A percentile compares a stretch with the other conserved stretches of the same genome.
phyloP scores from a whole-genome alignment of 371 early-diverging fungal genomes.

The Gilbertella persicaria region DNA sequence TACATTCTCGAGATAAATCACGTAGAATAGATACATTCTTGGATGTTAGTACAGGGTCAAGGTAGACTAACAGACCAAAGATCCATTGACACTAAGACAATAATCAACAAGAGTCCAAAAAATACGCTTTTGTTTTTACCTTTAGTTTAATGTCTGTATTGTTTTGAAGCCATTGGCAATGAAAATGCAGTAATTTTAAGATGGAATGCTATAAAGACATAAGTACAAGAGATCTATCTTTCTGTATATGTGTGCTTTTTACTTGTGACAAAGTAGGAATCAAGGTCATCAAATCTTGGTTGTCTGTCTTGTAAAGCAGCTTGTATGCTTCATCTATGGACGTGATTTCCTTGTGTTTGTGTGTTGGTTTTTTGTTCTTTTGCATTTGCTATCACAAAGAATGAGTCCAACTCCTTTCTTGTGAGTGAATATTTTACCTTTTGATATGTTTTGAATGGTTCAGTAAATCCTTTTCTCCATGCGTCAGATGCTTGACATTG shows the following conservation, averaged over 20 bases:
- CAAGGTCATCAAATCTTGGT: neutral
- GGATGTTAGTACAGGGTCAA: slow-evolving; percentile 46
- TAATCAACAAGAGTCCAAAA: neutral
- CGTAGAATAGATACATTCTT: slow-evolving; percentile 35
- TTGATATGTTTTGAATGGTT: slow-evolving; percentile 31
- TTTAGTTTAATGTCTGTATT: slow-evolving; percentile 14
- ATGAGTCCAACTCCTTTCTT: neutral
- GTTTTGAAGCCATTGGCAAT: slow-evolving; percentile 34
- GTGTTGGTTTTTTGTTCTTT: neutral
- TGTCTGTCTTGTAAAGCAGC: neutral
- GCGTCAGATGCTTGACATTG: slow-evolving; percentile 16
- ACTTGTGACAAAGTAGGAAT: slow-evolving; percentile 28
- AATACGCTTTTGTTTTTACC: slow-evolving; percentile 1
- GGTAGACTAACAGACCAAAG: slow-evolving; percentile 32
- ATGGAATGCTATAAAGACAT: slow-evolving; percentile 17
- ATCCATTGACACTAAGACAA: slow-evolving; percentile 32
- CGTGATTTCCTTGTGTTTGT: slow-evolving; percentile 18
- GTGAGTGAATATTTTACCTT: slow-evolving; percentile 12
- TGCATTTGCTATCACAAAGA: slow-evolving; percentile 7
- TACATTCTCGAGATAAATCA: slow-evolving; percentile 37
- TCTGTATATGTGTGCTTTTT: neutral
- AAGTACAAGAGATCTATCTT: too few relatives aligned
- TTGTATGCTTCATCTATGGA: slow-evolving; percentile 9
- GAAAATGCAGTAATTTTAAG: slow-evolving; percentile 23
- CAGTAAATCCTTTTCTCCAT: slow-evolving; percentile 33